phyloP scores from a whole-genome alignment of 345 rosid genomes.

The Heritiera fomes region DNA sequence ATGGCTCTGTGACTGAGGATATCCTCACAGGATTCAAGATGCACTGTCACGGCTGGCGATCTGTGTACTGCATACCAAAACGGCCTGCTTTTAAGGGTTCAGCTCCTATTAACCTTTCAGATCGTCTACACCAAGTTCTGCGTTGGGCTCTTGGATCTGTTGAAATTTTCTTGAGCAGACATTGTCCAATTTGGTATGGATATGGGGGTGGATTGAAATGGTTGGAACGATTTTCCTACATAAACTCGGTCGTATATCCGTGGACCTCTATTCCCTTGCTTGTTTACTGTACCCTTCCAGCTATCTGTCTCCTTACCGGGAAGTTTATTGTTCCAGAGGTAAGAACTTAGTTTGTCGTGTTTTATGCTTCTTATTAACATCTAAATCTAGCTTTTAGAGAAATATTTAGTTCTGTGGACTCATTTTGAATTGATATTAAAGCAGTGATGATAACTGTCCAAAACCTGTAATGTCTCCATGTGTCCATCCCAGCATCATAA shows the following conservation, averaged over 20 bases:
- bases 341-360: constrained; percentile 11
- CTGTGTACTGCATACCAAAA: constrained; percentile 94
- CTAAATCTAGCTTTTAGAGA: neutral
- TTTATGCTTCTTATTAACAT: neutral
- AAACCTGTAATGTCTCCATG: neutral
- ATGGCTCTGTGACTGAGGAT: constrained; percentile 95
- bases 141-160: constrained; percentile 99
- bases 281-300: constrained; percentile 90
- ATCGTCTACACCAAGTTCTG: constrained; percentile 94
- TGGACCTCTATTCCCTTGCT: constrained; percentile 88
- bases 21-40: constrained; percentile 93
- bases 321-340: constrained; percentile 98
- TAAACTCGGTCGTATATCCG: constrained; percentile 91
- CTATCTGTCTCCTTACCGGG: constrained; percentile 91
- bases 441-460: neutral
- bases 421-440: neutral
- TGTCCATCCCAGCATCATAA: neutral
- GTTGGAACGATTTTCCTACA: constrained; percentile 92
- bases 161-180: constrained; percentile 92
- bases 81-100: constrained; percentile 93
- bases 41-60: constrained; percentile 99
- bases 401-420: neutral
- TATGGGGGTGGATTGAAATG: constrained; percentile 95
- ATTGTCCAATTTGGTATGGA: constrained; percentile 98
- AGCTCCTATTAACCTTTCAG: constrained; percentile 91